Conservation (phyloP, 208 protist genomes). For the Lotmaria passim region DNA sequence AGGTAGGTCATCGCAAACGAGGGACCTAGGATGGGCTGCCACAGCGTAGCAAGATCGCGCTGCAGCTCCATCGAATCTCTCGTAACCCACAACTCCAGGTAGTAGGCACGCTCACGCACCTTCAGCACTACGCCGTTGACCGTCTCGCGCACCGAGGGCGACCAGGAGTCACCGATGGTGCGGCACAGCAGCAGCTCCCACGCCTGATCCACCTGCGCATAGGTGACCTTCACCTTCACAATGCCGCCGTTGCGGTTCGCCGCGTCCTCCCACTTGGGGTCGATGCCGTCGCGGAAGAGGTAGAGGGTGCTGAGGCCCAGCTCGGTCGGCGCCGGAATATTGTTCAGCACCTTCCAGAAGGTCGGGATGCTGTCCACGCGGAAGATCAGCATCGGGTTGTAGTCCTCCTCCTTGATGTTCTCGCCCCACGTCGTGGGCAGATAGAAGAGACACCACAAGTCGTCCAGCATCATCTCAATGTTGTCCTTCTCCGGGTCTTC, state of each 20-base stretch:
- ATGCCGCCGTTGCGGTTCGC: conserved; percentile 91
- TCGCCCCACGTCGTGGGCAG: conserved; percentile 53
- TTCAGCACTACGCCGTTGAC: conserved; percentile 87
- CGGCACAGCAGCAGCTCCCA: conserved; percentile 85
- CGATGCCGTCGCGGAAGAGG: conserved; percentile 95
- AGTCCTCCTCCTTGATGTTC: conserved; percentile 75
- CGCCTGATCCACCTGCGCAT: conserved; percentile 64
- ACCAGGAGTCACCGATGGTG: conserved; percentile 88
- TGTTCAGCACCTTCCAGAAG: conserved; percentile 94
- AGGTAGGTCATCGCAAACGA: conserved; percentile 62
- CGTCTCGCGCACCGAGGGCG: conserved; percentile 57
- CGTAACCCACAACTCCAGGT: conserved; percentile 87
- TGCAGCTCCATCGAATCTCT: conserved; percentile 62
- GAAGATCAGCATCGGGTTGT: conserved; percentile 85
- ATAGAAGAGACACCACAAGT: conserved; percentile 87
- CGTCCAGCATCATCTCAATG: conserved; percentile 68
- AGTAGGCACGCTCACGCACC: conserved; percentile 70
- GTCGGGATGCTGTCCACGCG: conserved; percentile 80
- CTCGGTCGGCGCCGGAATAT: conserved; percentile 82
- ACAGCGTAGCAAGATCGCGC: conserved; percentile 67
- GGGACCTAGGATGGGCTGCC: conserved; percentile 56
- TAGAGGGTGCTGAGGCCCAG: conserved; percentile 90
- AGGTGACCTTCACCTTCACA: conserved; percentile 55
- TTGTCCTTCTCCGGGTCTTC: conserved; percentile 46
- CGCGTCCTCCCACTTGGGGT: conserved; percentile 96